These are phyloP conservation scores for Leucocoprinus sp. DNA, from an alignment of 768 basidiomycete genomes.

Conservation along the genomic window DNA sequence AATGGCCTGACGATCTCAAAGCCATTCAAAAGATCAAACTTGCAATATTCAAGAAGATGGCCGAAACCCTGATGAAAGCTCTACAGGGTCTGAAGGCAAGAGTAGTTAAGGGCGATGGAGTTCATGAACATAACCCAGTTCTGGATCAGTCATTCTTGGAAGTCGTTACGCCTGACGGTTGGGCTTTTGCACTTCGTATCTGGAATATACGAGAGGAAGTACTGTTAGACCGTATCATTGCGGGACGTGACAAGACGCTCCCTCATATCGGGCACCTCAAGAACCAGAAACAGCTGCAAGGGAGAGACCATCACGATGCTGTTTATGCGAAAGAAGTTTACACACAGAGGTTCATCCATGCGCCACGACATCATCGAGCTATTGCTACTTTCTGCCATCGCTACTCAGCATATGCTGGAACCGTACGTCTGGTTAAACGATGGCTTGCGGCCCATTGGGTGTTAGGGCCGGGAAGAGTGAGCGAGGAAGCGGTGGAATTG, in stretches of 20 bases:
- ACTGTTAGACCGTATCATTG: constrained; percentile 63
- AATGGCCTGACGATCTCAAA: constrained; percentile 91
- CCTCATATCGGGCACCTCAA: constrained; percentile 30
- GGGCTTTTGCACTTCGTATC: constrained; percentile 79
- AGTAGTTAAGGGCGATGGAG: constrained; percentile 50
- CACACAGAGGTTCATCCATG: constrained; percentile 65
- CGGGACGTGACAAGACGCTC: constrained; percentile 31
- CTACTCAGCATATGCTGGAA: constrained; percentile 71
- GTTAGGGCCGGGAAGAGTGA: constrained; percentile 54
- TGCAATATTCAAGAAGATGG: constrained; percentile 83
- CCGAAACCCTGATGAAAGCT: constrained; percentile 48
- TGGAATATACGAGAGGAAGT: constrained; percentile 83
- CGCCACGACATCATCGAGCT: constrained; percentile 79
- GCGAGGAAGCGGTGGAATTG: constrained; percentile 76
- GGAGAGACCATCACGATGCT: constrained; percentile 47
- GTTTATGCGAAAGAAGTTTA: constrained; percentile 52
- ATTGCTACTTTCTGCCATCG: constrained; percentile 74
- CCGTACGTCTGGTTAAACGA: constrained; percentile 82
- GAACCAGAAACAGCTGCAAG: constrained; percentile 30
- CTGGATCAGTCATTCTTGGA: constrained; percentile 69
- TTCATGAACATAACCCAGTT: constrained; percentile 38
- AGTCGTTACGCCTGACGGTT: constrained; percentile 71
- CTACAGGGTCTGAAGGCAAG: constrained; percentile 43
- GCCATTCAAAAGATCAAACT: constrained; percentile 94
- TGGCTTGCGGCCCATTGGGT: constrained; percentile 93